These are phyloP conservation scores for Tetrapisispora arboricola DNA, from an alignment of 805 yeast genomes.

Conservation along the genomic window DNA sequence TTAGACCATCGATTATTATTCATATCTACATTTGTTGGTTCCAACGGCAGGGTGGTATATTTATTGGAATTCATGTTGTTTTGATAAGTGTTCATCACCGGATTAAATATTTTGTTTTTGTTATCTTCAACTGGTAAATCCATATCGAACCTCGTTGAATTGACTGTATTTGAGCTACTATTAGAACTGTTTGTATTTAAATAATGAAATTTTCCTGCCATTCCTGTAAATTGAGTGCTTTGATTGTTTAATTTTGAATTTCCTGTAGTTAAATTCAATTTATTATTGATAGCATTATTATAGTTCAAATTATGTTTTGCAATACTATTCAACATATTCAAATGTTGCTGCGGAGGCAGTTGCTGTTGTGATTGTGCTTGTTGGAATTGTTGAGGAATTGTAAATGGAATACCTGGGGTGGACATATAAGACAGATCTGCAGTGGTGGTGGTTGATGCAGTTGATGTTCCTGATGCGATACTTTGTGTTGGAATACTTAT, in stretches of 20 bases:
- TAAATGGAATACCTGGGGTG: neutral
- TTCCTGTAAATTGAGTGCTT: neutral
- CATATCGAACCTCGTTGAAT: neutral
- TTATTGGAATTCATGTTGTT: neutral
- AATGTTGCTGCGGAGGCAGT: neutral
- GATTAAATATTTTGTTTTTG: neutral
- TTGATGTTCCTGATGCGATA: neutral
- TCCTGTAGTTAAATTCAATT: neutral
- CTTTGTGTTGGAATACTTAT: slow-evolving; percentile 1
- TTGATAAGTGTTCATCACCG: neutral
- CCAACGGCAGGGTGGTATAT: neutral
- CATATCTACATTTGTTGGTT: neutral
- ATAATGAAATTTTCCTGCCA: neutral
- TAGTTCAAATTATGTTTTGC: neutral
- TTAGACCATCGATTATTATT: neutral
- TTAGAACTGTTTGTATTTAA: neutral
- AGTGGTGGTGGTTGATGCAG: neutral
- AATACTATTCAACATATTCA: neutral
- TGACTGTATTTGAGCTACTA: neutral
- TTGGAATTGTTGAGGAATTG: neutral
- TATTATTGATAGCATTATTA: neutral
- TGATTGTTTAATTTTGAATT: neutral
- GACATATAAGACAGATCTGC: neutral
- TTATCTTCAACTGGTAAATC: neutral
- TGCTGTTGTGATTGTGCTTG: too few species aligned